These are phyloP conservation scores for Pseudocercospora macadamiae DNA, from an alignment of 2,329 filamentous ascomycete genomes.

Conservation along the genomic window DNA sequence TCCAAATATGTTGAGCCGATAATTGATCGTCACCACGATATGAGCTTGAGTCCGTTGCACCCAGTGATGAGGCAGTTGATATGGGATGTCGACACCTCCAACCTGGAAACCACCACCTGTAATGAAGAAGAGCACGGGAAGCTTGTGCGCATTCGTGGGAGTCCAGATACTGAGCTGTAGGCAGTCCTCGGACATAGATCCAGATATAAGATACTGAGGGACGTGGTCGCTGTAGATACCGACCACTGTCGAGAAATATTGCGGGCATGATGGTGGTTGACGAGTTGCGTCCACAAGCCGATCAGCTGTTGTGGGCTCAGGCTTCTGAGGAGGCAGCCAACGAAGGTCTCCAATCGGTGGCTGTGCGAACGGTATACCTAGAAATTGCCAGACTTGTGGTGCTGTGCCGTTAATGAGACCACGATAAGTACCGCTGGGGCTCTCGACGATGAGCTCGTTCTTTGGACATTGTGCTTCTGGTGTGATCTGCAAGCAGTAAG, in stretches of 20 bases:
- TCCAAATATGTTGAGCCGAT: slow-evolving; percentile 67
- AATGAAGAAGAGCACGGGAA: slow-evolving; percentile 11
- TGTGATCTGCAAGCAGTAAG: neutral
- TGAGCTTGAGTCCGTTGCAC: slow-evolving; percentile 35
- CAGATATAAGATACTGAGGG: neutral
- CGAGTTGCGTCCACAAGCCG: slow-evolving; percentile 20
- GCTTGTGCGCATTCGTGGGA: slow-evolving; percentile 3
- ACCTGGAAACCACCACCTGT: slow-evolving; percentile 5
- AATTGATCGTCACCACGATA: slow-evolving; percentile 61
- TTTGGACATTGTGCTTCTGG: neutral
- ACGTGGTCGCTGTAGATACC: neutral
- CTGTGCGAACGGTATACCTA: slow-evolving; percentile 1
- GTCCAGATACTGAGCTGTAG: slow-evolving; percentile 17
- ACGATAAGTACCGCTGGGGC: neutral
- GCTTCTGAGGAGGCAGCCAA: neutral
- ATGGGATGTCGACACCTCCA: neutral
- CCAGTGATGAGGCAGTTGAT: neutral
- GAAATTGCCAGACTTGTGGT: neutral
- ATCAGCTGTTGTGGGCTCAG: neutral
- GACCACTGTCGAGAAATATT: slow-evolving; percentile 24
- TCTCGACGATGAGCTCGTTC: slow-evolving; percentile 2
- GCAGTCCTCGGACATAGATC: slow-evolving; percentile 11
- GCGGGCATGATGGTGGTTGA: slow-evolving; percentile 29
- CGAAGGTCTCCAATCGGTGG: neutral
- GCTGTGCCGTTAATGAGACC: slow-evolving; percentile 4